Base-by-base conservation (phyloP, 192 early-diverging fungal species). In the Entomortierella parvispora region DNA sequence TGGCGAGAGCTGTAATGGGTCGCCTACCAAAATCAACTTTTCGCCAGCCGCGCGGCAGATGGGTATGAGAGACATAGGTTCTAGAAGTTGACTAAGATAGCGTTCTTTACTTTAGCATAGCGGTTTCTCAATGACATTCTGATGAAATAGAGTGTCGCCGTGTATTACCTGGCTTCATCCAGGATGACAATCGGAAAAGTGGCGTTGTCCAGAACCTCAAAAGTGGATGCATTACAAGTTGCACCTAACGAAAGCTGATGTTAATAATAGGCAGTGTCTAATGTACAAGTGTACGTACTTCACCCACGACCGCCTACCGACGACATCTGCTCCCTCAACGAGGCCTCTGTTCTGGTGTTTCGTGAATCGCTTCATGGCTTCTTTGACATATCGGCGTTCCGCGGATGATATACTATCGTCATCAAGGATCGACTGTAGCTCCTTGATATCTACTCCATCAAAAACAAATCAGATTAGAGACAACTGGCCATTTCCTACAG, bases 1-100 rank as follows among this genome's bases (percentile, higher is more conserved):
- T n/a, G 96, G 96, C 9, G 93, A 84, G 47, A 98, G 84, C 84
- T 97, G 95, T 17, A 85, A 58, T 12, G 96, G 96, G 71, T 98
- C 96, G 2, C 96, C 96, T 31, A 98, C 90, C 34, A 98, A 80
- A 28, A 98, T 82, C 11, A 92, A 60, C 17, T 87, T 77, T 22
- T 84, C 79, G 31, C 85, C 85, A 4, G 79, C 57, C 22, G 93
- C 90, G 23, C 87, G 79, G 17, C 82, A 71, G 49, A 97, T 66
- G 0, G 96, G 95, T 0, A 98, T 85, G 68, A 98, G 80, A 0
- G 92, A 90, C 85, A 97, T 86, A 0, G 96, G 93, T 66, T 98
- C 96, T 33, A 92, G 88, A 51, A 97, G 87, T 76, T 97, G 93
- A 77, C 74, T 72, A 25, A 18, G 32, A 11, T 33, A 18, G 23